phyloP scores from a whole-genome alignment of 768 basidiomycete species.

The Auriscalpium vulgare region DNA sequence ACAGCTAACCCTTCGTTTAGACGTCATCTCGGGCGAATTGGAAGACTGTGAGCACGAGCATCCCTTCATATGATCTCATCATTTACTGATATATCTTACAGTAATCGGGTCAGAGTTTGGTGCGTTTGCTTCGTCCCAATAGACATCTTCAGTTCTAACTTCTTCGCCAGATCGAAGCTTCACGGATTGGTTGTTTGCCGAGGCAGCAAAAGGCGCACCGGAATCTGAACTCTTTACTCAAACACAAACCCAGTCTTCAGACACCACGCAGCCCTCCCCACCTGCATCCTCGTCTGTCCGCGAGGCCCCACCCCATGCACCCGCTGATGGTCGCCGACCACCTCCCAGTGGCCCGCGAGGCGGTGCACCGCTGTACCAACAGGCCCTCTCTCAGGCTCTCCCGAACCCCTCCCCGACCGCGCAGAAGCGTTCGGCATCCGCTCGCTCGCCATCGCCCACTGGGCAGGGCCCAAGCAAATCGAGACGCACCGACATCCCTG shows the following conservation, averaged over 20 bases:
- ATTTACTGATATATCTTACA: conserved; percentile 15
- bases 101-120: conserved; percentile 81
- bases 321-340: conserved; percentile 35
- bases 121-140: conserved; percentile 26
- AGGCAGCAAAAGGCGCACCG: conserved; percentile 63
- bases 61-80: background rate
- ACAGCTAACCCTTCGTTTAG: conserved; percentile 29
- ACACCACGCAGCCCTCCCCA: conserved; percentile 19
- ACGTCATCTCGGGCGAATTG: conserved; percentile 81
- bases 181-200: conserved; percentile 82
- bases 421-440: conserved; percentile 20
- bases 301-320: conserved; percentile 24
- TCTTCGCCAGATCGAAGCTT: conserved; percentile 59
- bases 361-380: conserved; percentile 54
- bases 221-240: conserved; percentile 26
- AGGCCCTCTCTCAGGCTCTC: conserved; percentile 37
- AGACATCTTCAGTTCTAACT: conserved; percentile 8
- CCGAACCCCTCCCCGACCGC: conserved; percentile 13
- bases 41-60: conserved; percentile 53
- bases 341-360: conserved; percentile 42
- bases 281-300: conserved; percentile 16
- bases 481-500: conserved; percentile 70
- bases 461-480: conserved; percentile 44
- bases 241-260: conserved; percentile 24
- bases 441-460: conserved; percentile 19